Evolutionary conservation across 306 rosid species (phyloP).

Genomic region (Macrotyloma uniflorum): DNA sequence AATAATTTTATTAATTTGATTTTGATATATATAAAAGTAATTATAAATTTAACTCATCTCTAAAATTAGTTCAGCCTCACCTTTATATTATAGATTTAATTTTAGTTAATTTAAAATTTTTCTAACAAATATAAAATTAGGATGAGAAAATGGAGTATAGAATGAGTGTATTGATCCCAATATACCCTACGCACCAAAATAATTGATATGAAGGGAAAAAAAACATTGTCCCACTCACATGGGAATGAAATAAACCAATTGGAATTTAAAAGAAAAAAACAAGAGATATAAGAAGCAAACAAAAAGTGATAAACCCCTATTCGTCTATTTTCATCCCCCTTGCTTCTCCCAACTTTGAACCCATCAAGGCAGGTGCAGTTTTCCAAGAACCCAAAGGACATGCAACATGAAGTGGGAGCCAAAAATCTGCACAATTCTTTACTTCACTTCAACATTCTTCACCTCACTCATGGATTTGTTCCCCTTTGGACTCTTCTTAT

Average conservation of each 20-base stretch:
- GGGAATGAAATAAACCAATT: neutral
- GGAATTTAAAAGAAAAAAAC: neutral
- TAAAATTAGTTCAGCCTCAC: too few relatives aligned
- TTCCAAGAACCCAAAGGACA: constrained; percentile 31
- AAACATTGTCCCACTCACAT: constrained; percentile 24
- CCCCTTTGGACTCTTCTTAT: neutral
- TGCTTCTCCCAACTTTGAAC: neutral
- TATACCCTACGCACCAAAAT: too few relatives aligned
- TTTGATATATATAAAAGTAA: too few relatives aligned
- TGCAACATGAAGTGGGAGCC: constrained; percentile 47
- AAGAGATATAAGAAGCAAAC: neutral
- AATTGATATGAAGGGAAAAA: too few relatives aligned
- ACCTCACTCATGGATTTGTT: constrained; percentile 12
- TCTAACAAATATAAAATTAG: too few relatives aligned
- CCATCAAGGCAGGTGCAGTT: constrained; percentile 18
- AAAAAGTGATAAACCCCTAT: neutral
- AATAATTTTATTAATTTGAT: too few relatives aligned
- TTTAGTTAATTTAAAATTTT: too few relatives aligned
- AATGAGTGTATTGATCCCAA: too few relatives aligned
- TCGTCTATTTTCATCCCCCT: constrained; percentile 2
- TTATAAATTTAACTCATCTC: too few relatives aligned
- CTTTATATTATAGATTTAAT: too few relatives aligned
- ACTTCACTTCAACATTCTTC: constrained; percentile 16
- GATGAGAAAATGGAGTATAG: too few relatives aligned
- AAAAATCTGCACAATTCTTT: constrained; percentile 3